phyloP scores from a whole-genome alignment of 2,329 filamentous ascomycete species.

The Corynespora cassiicola region DNA sequence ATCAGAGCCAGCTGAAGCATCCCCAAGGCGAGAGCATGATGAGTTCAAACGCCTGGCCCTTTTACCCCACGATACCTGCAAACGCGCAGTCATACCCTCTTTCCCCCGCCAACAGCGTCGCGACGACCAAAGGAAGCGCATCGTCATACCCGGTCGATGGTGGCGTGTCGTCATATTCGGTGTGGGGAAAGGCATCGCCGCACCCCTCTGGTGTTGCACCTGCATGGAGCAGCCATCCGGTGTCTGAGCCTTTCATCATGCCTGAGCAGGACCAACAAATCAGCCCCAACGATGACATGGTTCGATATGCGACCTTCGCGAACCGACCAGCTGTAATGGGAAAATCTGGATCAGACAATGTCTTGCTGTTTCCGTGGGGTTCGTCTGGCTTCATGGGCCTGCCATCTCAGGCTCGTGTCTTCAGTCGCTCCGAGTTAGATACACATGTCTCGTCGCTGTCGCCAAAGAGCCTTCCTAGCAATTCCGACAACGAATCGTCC shows the following conservation, averaged over 20 bases:
- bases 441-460: constrained; percentile 20
- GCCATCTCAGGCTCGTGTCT: constrained; percentile 3
- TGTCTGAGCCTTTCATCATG: constrained; percentile 14
- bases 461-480: constrained; percentile 27
- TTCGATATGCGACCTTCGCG: constrained; percentile 8
- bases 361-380: constrained; percentile 1
- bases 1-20: too few species aligned
- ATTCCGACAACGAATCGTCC: too few species aligned
- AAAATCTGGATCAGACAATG: constrained; percentile 14
- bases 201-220: constrained; percentile 3
- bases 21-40: too few species aligned
- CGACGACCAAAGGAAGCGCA: too few species aligned
- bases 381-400: too few species aligned
- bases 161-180: too few species aligned
- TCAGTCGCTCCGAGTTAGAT: constrained; percentile 13
- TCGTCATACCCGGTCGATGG: too few species aligned
- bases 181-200: too few species aligned
- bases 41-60: too few species aligned
- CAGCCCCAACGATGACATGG: constrained; percentile 10
- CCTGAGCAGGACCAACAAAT: constrained; percentile 10
- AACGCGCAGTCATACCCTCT: too few species aligned
- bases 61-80: too few species aligned
- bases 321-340: constrained; percentile 7
- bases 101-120: too few species aligned
- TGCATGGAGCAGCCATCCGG: constrained; percentile 7